Percentiles rank a stretch among this genome's conserved stretches.
These are phyloP conservation scores for Plasmodium gonderi DNA, from an alignment of 169 alveolate species.

Conservation along the genomic window DNA sequence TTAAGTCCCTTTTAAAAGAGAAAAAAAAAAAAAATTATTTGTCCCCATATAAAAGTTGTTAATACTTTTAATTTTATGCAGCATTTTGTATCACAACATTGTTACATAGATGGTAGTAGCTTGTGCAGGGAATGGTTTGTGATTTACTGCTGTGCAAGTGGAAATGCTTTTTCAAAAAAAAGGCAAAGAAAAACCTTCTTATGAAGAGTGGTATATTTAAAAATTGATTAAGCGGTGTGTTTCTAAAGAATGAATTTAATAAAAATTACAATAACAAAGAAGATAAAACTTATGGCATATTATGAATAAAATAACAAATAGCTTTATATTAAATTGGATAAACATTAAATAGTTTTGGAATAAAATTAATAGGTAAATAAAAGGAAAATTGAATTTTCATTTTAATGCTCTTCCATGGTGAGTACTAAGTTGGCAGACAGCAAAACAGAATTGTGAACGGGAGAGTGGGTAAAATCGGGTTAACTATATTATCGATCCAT, in stretches of 20 bases:
- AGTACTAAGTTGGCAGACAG: not conserved
- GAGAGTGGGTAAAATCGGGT: not conserved
- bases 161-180: not conserved
- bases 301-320: not conserved
- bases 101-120: not conserved
- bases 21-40: not conserved
- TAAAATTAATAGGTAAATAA: not conserved
- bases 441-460: not conserved
- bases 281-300: not conserved
- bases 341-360: not conserved
- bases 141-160: not conserved
- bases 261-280: not conserved
- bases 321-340: not conserved
- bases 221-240: too few relatives aligned
- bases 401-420: not conserved
- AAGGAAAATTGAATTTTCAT: not conserved
- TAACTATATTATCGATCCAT: not conserved
- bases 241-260: too few relatives aligned
- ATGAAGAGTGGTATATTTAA: too few relatives aligned
- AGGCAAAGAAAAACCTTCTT: not conserved
- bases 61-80: not conserved
- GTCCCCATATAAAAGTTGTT: not conserved
- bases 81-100: not conserved
- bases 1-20: not conserved
- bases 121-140: not conserved